phyloP scores from a whole-genome alignment of 73 alveolate species.

The Durusdinium trenchii region DNA sequence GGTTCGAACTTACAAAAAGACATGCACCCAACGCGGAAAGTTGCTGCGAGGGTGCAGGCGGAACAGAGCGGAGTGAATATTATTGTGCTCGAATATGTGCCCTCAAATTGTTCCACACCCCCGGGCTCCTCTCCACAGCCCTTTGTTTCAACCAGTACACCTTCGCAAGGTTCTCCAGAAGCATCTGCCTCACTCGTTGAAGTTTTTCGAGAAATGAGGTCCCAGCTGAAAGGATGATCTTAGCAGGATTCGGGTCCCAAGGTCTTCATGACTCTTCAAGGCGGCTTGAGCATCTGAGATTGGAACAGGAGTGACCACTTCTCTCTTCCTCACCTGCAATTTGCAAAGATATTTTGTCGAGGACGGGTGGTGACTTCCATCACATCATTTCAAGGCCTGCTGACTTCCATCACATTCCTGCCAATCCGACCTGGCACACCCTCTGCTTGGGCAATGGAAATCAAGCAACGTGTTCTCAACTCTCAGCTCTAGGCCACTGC shows the following conservation, averaged over 20 bases:
- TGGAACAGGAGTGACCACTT: background rate
- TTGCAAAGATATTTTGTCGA: no score
- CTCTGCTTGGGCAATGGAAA: background rate
- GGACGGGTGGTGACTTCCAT: no score
- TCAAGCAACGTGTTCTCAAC: background rate
- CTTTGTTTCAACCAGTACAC: constrained; percentile 46
- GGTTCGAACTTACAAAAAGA: no score
- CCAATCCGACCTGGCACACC: constrained; percentile 48
- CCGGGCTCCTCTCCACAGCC: constrained; percentile 64
- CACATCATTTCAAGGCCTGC: no score
- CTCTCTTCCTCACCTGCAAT: constrained; percentile 64
- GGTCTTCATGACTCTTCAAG: background rate
- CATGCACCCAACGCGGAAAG: no score
- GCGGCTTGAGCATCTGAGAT: background rate
- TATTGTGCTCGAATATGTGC: background rate
- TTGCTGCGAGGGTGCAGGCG: no score
- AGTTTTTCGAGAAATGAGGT: background rate
- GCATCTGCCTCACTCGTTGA: background rate
- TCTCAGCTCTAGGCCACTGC: constrained; percentile 27
- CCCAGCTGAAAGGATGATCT: background rate
- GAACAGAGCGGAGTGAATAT: no score
- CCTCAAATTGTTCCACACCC: no score
- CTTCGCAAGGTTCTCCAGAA: constrained; percentile 60
- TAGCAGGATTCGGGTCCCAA: no score
- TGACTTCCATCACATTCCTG: constrained; percentile 68